A percentile compares a stretch with the other conserved stretches of the same genome.
These are phyloP conservation scores for Trichoderma atrobrunneum DNA, from an alignment of 2,329 filamentous ascomycete species.

Conservation along the genomic window DNA sequence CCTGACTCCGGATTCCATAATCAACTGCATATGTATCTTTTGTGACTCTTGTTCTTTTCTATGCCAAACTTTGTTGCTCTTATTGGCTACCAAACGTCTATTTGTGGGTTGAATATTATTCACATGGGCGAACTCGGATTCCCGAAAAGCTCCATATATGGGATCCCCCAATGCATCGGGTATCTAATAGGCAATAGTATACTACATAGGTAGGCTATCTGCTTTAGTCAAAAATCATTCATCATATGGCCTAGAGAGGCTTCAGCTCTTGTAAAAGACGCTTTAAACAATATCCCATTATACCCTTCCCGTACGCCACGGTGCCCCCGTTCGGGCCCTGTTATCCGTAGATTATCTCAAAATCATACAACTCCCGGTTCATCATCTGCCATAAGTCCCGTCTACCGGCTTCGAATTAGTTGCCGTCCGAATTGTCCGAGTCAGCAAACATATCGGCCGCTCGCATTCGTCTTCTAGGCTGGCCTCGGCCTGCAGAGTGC, in stretches of 20 bases:
- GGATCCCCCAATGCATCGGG: neutral
- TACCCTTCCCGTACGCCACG: neutral
- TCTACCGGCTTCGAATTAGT: neutral
- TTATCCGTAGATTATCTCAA: neutral
- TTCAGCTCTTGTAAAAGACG: neutral
- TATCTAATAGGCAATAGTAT: neutral
- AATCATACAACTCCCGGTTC: neutral
- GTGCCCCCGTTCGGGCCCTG: neutral
- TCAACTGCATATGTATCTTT: neutral
- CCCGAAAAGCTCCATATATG: neutral
- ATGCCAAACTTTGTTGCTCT: neutral
- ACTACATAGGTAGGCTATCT: neutral
- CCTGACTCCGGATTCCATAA: neutral
- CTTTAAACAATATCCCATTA: neutral
- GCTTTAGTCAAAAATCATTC: neutral
- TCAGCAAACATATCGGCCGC: conserved; percentile 88
- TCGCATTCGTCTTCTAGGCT: conserved; percentile 61
- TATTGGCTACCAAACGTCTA: neutral
- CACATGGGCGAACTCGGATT: neutral
- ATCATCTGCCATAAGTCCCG: neutral
- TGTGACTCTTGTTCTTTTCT: neutral
- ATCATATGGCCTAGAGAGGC: neutral
- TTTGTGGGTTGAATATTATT: neutral
- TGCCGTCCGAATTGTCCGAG: conserved; percentile 47
- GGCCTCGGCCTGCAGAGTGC: conserved; percentile 25